Percentiles rank a stretch among this genome's conserved stretches.
Evolutionary conservation across 164 flowering plant genomes (phyloP).

Genomic region (Berberis vulgaris): DNA sequence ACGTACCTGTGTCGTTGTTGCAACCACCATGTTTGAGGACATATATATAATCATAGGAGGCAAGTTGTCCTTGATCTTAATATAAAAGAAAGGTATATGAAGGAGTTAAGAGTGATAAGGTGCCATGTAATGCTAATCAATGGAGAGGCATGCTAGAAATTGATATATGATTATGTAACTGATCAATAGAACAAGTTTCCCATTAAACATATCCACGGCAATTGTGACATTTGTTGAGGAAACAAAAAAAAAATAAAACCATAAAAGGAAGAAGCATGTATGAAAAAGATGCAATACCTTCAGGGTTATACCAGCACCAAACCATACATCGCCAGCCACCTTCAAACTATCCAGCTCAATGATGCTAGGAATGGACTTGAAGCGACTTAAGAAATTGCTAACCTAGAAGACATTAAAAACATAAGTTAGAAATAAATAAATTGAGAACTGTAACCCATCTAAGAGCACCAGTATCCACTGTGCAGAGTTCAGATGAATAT

Average conservation of each 20-base stretch:
- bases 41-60: too few species aligned
- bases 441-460: not conserved
- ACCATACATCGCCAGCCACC: constrained; percentile 95
- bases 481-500: not conserved
- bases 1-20: too few species aligned
- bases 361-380: constrained; percentile 91
- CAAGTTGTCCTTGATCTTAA: too few species aligned
- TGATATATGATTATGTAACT: too few species aligned
- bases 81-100: too few species aligned
- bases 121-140: too few species aligned
- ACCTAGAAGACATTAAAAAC: constrained; percentile 35
- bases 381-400: constrained; percentile 61
- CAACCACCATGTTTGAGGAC: too few species aligned
- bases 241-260: not conserved
- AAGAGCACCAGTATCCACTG: not conserved
- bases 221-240: not conserved
- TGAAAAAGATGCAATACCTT: constrained; percentile 44
- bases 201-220: not conserved
- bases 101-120: too few species aligned
- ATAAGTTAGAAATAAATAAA: not conserved
- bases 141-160: too few species aligned
- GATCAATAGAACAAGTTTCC: too few species aligned
- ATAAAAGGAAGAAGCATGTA: too few species aligned
- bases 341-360: constrained; percentile 79
- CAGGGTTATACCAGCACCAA: constrained; percentile 61